Percentiles rank a stretch among this genome's conserved stretches.
These are phyloP conservation scores for Ophiosphaerella herpotricha DNA, from an alignment of 2,329 filamentous ascomycete species.

Conservation along the genomic window DNA sequence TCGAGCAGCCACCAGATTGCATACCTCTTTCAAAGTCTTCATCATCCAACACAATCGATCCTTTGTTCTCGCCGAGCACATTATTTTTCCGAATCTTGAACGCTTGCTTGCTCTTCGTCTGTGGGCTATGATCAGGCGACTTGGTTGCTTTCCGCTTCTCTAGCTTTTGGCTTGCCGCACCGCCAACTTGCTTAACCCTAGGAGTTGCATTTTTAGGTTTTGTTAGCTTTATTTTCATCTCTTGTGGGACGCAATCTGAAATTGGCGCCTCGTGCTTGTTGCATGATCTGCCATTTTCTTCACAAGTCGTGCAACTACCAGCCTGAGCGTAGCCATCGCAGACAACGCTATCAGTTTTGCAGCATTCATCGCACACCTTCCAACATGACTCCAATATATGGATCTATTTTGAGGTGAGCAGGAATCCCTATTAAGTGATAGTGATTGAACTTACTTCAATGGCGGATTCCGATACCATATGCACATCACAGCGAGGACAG, in stretches of 20 bases:
- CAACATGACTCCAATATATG: slow-evolving; percentile 13
- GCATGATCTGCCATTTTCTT: slow-evolving; percentile 4
- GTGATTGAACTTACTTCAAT: background rate
- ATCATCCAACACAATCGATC: too few relatives aligned
- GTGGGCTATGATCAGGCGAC: slow-evolving; percentile 8
- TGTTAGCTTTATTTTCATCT: background rate
- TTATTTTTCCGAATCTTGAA: background rate
- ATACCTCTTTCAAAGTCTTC: too few relatives aligned
- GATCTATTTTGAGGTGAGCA: slow-evolving; percentile 6
- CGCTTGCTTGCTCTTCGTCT: slow-evolving; percentile 5
- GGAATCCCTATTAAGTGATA: background rate
- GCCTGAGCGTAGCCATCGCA: slow-evolving; percentile 8
- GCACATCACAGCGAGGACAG: slow-evolving; percentile 11
- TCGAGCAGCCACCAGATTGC: too few relatives aligned
- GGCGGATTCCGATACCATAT: slow-evolving; percentile 5
- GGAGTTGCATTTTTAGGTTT: background rate
- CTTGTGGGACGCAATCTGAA: background rate
- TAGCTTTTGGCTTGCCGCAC: background rate
- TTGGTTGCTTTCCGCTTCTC: slow-evolving; percentile 9
- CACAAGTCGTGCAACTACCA: slow-evolving; percentile 13
- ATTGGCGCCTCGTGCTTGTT: slow-evolving; percentile 10
- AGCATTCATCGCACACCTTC: slow-evolving; percentile 23
- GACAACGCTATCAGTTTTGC: background rate
- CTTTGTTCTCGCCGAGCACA: too few relatives aligned
- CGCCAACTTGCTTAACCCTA: background rate